Percentiles rank a stretch among this genome's conserved stretches.
These are phyloP conservation scores for Sporopachydermia lactativora DNA, from an alignment of 805 yeast species.

Conservation along the genomic window DNA sequence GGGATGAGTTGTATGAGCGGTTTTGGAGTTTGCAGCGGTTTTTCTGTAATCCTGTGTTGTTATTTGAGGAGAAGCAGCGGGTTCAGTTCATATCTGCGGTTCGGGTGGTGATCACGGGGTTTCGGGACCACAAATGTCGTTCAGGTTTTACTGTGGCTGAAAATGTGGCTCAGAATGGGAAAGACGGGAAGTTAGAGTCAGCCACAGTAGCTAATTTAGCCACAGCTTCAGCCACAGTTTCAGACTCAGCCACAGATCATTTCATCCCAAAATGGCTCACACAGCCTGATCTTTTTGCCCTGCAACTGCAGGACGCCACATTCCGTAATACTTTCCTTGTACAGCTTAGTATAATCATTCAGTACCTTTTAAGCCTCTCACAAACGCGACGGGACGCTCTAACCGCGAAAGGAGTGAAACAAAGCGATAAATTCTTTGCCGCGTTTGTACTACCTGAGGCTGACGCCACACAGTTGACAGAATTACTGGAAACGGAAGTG, in stretches of 20 bases:
- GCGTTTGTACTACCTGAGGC: constrained; percentile 8
- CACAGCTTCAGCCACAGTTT: too few species aligned
- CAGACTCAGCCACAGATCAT: too few species aligned
- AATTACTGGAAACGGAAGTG: background rate
- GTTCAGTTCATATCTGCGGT: background rate
- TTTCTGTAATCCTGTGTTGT: background rate
- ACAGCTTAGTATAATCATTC: constrained; percentile 17
- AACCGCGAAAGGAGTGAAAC: constrained; percentile 5
- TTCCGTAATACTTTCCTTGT: constrained; percentile 16
- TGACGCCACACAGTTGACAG: constrained; percentile 6
- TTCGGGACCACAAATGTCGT: too few species aligned
- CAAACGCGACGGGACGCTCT: constrained; percentile 6
- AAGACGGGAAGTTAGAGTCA: too few species aligned
- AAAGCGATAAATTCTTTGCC: background rate
- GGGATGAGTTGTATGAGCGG: background rate
- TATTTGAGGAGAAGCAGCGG: background rate
- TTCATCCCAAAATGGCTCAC: constrained; percentile 22
- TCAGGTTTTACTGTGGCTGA: too few species aligned
- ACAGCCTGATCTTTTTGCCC: constrained; percentile 16
- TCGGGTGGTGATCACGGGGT: background rate
- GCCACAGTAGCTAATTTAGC: too few species aligned
- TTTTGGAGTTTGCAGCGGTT: background rate
- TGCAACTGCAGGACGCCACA: constrained; percentile 18
- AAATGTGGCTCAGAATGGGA: too few species aligned
- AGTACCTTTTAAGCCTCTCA: constrained; percentile 14